Conservation (phyloP, 257 asterid genomes). For the Ophiorrhiza pumila region DNA sequence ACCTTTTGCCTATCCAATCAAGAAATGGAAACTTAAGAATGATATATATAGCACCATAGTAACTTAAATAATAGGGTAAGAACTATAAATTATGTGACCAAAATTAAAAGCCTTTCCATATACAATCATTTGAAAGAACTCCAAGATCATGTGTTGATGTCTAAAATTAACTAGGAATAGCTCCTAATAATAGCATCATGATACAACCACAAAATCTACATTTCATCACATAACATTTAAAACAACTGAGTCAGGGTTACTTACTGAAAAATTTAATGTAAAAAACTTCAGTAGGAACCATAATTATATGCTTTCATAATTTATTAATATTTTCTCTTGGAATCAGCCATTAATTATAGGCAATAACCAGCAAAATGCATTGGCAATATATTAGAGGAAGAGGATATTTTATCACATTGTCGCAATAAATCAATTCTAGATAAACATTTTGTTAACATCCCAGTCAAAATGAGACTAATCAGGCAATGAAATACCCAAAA, state of each 20-base stretch:
- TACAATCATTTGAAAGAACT: not conserved
- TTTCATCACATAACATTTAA: not conserved
- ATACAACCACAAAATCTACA: no score
- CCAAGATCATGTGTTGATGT: not conserved
- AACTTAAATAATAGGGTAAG: not conserved
- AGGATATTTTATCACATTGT: not conserved
- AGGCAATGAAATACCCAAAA: not conserved
- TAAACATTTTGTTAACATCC: no score
- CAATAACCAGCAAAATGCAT: not conserved
- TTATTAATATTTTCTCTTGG: not conserved
- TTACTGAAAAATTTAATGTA: no score
- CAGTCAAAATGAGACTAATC: not conserved
- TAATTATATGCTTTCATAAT: not conserved
- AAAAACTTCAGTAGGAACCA: not conserved
- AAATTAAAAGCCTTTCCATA: not conserved
- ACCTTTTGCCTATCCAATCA: not conserved
- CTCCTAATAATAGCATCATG: not conserved
- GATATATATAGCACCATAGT: no score
- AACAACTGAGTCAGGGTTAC: not conserved
- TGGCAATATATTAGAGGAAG: not conserved
- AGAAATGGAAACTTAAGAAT: not conserved
- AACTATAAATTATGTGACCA: not conserved
- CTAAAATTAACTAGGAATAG: not conserved
- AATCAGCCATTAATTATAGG: not conserved
- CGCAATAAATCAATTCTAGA: not conserved